Evolutionary conservation across 2,329 filamentous ascomycete species (phyloP).

Genomic region (Nannizzia gypsea): DNA sequence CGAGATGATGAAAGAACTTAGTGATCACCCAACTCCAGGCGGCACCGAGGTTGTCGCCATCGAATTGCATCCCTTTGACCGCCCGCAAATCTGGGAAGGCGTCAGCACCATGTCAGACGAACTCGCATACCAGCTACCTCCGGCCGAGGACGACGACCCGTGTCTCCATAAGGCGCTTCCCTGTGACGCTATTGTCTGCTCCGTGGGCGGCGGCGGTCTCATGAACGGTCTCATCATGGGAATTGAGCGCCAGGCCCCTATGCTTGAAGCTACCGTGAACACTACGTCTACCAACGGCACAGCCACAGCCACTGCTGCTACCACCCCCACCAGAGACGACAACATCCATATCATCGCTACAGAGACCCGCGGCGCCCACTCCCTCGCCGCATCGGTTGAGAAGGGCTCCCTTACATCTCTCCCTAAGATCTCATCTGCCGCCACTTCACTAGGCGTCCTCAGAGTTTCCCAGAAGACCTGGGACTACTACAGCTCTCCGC

Average conservation of each 20-base stretch:
- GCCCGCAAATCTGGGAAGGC: conserved; percentile 36
- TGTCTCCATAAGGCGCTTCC: conserved; percentile 24
- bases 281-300: conserved; percentile 13
- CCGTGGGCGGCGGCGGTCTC: conserved; percentile 68
- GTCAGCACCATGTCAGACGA: conserved; percentile 37
- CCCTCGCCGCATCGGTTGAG: conserved; percentile 50
- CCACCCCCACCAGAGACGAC: conserved; percentile 13
- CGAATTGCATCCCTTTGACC: conserved; percentile 35
- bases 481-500: conserved; percentile 45
- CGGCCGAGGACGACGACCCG: conserved; percentile 21
- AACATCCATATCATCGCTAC: conserved; percentile 52
- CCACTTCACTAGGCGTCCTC: conserved; percentile 61
- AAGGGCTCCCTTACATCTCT: conserved; percentile 47
- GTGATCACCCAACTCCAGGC: background rate
- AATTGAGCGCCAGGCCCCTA: conserved; percentile 41
- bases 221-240: conserved; percentile 65
- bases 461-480: conserved; percentile 58
- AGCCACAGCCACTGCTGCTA: conserved; percentile 13
- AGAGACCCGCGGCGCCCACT: conserved; percentile 65
- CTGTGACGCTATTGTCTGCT: conserved; percentile 62
- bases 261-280: conserved; percentile 15
- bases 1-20: conserved; percentile 26
- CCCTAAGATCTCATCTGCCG: conserved; percentile 60
- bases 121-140: conserved; percentile 31
- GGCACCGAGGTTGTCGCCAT: conserved; percentile 27